A percentile compares a stretch with the other conserved stretches of the same genome.
Evolutionary conservation across 306 rosid species (phyloP).

Genomic region (Carpinus fangiana): DNA sequence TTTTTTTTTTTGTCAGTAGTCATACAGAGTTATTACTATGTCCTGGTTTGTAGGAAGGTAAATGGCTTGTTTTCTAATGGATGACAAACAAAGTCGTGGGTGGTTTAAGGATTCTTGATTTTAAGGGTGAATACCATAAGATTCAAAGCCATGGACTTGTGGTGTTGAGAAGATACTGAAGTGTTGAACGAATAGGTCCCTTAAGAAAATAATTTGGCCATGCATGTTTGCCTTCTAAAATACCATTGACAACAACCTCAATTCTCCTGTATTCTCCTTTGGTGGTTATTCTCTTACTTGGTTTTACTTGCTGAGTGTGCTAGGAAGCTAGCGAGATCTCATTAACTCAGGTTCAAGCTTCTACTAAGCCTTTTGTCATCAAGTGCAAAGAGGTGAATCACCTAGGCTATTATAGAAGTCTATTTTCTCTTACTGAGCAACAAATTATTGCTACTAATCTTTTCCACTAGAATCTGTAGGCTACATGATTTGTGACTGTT

Average conservation of each 20-base stretch:
- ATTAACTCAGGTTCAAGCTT: constrained; percentile 55
- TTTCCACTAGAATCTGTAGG: neutral
- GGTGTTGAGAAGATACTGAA: neutral
- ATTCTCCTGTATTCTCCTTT: neutral
- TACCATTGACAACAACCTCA: neutral
- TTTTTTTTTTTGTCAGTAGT: no score
- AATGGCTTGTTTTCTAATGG: neutral
- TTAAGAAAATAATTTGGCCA: neutral
- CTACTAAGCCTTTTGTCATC: constrained; percentile 53
- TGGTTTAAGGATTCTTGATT: neutral
- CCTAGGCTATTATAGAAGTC: constrained; percentile 17
- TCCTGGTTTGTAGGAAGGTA: neutral
- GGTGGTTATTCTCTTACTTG: constrained; percentile 28
- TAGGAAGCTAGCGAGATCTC: constrained; percentile 88
- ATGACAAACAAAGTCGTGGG: neutral
- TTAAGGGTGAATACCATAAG: neutral
- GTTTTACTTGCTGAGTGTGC: constrained; percentile 33
- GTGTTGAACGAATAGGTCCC: neutral
- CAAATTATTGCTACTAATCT: no score
- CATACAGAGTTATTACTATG: neutral
- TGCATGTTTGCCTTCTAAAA: neutral
- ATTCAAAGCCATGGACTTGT: neutral
- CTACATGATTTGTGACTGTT: constrained; percentile 19
- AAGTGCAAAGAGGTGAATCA: constrained; percentile 83
- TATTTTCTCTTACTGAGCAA: neutral